Evolutionary conservation across 129 eudicot species (phyloP), one percentile per base, ranked within the genome.

Genomic region (Cynara cardunculus): DNA sequence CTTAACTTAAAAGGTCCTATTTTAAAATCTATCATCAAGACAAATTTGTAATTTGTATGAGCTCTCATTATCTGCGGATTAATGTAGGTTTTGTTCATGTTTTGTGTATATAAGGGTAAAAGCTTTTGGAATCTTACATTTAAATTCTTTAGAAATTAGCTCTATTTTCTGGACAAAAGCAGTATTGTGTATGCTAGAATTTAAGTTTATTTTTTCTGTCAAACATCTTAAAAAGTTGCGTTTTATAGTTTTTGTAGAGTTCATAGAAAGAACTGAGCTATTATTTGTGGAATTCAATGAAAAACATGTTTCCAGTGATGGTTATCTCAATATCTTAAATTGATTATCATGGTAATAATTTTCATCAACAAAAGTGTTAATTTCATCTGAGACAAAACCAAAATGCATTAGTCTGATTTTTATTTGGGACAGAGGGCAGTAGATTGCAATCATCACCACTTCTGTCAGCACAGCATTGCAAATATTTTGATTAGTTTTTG

Each of bases 251-350:
- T n/a, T 35, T 62, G 37, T 66, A 24, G 74, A 35, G 39, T 18
- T 77, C 12, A 35, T 39, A 16, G 73, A 77, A 65, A 76, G 71
- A 76, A 13, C 73, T 6, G 62, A 77, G n/a, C 64, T 64, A 35
- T 24, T 31, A 22, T 32, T 77, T 76, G 35, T 64, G 24, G 31
- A 62, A 62, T 24, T 22, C 7, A 25, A 64, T 21, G 73, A 64
- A 37, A 34, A 25, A 32, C 61, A 34, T 65, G 62, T 77, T 77
- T 35, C 25, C 25, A 9, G 0, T 21, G 68, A 61, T 21, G 27
- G 53, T 13, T 34, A 64, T 77, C 25, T 32, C 11, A 21, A 46
- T 62, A 61, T 26, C 25, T 75, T 8, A 56, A 19, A 56, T 59
- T 21, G 30, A 56, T 56, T 61, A 61, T 31, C 11, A 2, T 62